Evolutionary conservation across 1,284 basidiomycete genomes (phyloP).

Genomic region (Ceratobasidium sp.): DNA sequence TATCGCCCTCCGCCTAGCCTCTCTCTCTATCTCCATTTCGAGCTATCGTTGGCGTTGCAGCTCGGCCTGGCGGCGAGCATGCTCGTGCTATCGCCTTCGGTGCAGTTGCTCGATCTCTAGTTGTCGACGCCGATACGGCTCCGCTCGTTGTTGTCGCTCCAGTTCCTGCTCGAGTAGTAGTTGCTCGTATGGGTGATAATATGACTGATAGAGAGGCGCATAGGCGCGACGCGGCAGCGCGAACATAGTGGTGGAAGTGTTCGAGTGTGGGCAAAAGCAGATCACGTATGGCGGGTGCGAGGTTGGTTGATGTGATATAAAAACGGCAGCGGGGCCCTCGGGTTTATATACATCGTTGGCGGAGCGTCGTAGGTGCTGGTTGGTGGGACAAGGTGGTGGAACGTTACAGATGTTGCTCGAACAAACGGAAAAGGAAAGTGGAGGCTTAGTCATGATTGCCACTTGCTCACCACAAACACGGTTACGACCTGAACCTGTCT

Average conservation of each 20-base stretch:
- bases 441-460: slow-evolving; percentile 8
- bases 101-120: slow-evolving; percentile 34
- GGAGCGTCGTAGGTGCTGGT: background rate
- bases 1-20: background rate
- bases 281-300: background rate
- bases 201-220: background rate
- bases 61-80: slow-evolving; percentile 40
- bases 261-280: background rate
- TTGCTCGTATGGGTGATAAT: slow-evolving; percentile 32
- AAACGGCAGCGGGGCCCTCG: too few relatives aligned
- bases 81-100: slow-evolving; percentile 30
- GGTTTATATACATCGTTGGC: slow-evolving; percentile 16
- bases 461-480: background rate
- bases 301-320: background rate
- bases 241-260: slow-evolving; percentile 9
- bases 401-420: background rate
- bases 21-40: background rate
- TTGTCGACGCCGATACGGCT: slow-evolving; percentile 28
- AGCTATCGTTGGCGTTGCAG: slow-evolving; percentile 15
- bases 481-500: too few relatives aligned
- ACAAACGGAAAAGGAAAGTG: slow-evolving; percentile 4
- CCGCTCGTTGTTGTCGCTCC: slow-evolving; percentile 8
- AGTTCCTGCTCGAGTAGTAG: slow-evolving; percentile 23
- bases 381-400: background rate
- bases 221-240: slow-evolving; percentile 21